Evolutionary conservation across 2,329 filamentous ascomycete species (phyloP).

Genomic region (Orbilia blumenaviensis): DNA sequence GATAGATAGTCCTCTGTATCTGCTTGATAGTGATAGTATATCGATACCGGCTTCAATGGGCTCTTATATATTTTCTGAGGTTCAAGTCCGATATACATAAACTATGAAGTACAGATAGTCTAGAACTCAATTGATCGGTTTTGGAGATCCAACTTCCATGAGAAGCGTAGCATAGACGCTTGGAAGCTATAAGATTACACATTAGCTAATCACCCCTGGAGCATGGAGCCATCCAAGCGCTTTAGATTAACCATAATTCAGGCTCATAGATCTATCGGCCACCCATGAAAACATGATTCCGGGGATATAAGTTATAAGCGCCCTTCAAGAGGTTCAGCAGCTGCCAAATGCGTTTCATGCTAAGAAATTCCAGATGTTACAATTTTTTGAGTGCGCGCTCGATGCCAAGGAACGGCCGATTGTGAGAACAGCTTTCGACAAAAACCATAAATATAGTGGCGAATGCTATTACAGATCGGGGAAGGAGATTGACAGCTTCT

Average conservation of each 20-base stretch:
- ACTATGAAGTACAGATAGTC: background rate
- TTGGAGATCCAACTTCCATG: too few species aligned
- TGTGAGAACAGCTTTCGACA: too few species aligned
- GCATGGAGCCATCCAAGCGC: background rate
- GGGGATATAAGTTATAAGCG: too few species aligned
- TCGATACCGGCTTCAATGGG: too few species aligned
- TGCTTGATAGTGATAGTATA: background rate
- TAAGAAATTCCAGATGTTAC: background rate
- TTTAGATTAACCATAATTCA: background rate
- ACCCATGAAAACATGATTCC: too few species aligned
- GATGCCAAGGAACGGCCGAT: background rate
- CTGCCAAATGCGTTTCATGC: background rate
- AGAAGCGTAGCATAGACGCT: slow-evolving; percentile 4
- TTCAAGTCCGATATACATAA: too few species aligned
- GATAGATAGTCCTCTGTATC: background rate
- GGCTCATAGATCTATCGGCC: background rate
- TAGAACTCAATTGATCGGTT: background rate
- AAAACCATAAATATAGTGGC: too few species aligned
- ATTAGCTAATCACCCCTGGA: background rate
- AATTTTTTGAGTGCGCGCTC: background rate
- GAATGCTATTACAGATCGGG: too few species aligned
- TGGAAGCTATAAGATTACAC: background rate
- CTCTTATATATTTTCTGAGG: background rate
- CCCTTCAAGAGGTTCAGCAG: too few species aligned
- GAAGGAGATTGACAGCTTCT: background rate